Percentiles rank a stretch among this genome's conserved stretches.
These are phyloP conservation scores for Boechera retrofracta DNA, from an alignment of 345 rosid species.

Conservation along the genomic window DNA sequence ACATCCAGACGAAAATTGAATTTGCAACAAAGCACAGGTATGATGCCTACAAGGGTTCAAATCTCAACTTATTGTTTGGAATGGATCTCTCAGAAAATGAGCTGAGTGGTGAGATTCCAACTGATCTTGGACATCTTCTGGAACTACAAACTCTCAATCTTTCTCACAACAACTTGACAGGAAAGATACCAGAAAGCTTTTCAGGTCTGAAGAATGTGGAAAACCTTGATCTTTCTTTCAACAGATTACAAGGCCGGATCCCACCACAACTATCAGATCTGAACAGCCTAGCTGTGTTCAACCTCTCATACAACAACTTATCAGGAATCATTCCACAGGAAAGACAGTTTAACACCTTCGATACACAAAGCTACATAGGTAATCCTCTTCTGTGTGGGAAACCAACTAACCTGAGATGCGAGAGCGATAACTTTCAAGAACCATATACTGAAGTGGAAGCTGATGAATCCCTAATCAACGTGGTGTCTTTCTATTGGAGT, in stretches of 20 bases:
- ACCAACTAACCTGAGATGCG: background rate
- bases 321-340: slow-evolving; percentile 2
- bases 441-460: background rate
- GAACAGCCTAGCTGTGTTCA: background rate
- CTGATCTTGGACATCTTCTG: slow-evolving; percentile 34
- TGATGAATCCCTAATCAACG: background rate
- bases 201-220: slow-evolving; percentile 41
- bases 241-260: slow-evolving; percentile 15
- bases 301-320: slow-evolving; percentile 9
- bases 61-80: slow-evolving; percentile 23
- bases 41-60: slow-evolving; percentile 9
- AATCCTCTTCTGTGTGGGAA: background rate
- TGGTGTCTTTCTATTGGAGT: slow-evolving; percentile 27
- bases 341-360: slow-evolving; percentile 15
- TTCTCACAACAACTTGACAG: slow-evolving; percentile 44
- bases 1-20: background rate
- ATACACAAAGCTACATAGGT: background rate
- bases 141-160: slow-evolving; percentile 32
- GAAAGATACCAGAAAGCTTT: slow-evolving; percentile 44
- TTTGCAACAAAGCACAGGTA: slow-evolving; percentile 17
- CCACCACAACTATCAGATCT: background rate
- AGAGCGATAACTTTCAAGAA: background rate
- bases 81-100: slow-evolving; percentile 50
- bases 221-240: slow-evolving; percentile 49
- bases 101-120: slow-evolving; percentile 44